phyloP scores from a whole-genome alignment of 2,329 filamentous ascomycete genomes.

The Didymella sp. region DNA sequence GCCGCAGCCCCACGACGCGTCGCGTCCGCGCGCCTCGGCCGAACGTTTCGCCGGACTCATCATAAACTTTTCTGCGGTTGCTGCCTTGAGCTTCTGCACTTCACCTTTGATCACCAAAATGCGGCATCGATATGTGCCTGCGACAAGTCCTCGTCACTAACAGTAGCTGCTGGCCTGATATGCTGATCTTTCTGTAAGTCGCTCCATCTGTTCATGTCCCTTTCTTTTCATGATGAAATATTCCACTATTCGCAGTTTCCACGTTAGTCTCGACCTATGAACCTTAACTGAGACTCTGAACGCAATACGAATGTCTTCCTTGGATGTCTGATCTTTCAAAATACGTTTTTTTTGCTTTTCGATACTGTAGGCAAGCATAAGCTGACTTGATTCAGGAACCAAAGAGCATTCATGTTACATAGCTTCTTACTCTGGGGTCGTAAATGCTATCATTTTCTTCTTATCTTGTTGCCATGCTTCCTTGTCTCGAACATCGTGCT shows the following conservation, averaged over 20 bases:
- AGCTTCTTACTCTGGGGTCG: background rate
- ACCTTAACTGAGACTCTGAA: slow-evolving; percentile 22
- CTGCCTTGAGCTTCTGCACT: background rate
- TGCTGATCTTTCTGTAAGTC: background rate
- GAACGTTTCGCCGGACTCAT: slow-evolving; percentile 16
- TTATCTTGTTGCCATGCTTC: too few species aligned
- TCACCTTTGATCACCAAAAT: background rate
- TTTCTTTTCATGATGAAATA: slow-evolving; percentile 19
- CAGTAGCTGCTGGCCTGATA: background rate
- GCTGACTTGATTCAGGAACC: slow-evolving; percentile 6
- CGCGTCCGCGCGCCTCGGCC: slow-evolving; percentile 5
- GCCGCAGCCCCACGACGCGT: background rate
- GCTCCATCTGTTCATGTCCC: background rate
- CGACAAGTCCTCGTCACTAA: background rate
- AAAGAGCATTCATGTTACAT: background rate
- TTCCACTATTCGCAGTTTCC: slow-evolving; percentile 26
- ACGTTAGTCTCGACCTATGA: slow-evolving; percentile 22
- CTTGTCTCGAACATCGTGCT: too few species aligned
- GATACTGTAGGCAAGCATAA: background rate
- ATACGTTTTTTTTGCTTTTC: background rate
- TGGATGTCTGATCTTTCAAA: slow-evolving; percentile 20
- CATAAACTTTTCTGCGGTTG: slow-evolving; percentile 8
- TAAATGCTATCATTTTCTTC: background rate
- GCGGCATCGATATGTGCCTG: slow-evolving; percentile 10
- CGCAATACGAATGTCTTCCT: slow-evolving; percentile 22